phyloP scores from a whole-genome alignment of 352 stramenopile genomes.

The Phytophthora europaea region DNA sequence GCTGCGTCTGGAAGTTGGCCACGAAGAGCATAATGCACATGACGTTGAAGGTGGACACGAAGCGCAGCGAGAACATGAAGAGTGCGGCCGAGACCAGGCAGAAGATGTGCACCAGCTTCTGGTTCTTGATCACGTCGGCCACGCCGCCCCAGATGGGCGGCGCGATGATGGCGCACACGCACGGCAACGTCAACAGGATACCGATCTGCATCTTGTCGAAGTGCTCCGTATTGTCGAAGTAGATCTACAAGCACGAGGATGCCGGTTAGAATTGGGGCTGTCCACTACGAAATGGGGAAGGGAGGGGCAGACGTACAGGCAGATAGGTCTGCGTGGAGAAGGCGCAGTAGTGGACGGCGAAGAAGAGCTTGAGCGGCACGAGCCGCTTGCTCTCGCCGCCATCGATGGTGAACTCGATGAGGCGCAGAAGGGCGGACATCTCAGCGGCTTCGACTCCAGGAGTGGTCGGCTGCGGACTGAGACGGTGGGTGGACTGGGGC shows the following conservation, averaged over 20 bases:
- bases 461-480: neutral
- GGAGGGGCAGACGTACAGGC: constrained; percentile 40
- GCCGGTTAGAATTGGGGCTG: neutral
- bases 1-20: constrained; percentile 80
- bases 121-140: constrained; percentile 70
- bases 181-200: constrained; percentile 70
- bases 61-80: constrained; percentile 79
- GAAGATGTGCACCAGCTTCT: constrained; percentile 72
- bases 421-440: constrained; percentile 41
- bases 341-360: constrained; percentile 72
- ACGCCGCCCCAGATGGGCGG: constrained; percentile 74
- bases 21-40: constrained; percentile 82
- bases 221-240: constrained; percentile 60
- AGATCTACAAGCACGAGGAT: constrained; percentile 38
- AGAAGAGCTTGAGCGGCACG: constrained; percentile 80
- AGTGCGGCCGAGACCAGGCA: constrained; percentile 67
- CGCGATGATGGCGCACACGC: constrained; percentile 75
- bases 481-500: neutral
- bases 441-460: neutral
- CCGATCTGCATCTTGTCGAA: constrained; percentile 86
- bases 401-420: constrained; percentile 65
- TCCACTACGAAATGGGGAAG: neutral
- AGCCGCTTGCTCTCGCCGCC: constrained; percentile 68
- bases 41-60: constrained; percentile 67
- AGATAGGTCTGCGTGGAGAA: constrained; percentile 80